These are phyloP conservation scores for Spathaspora jeffriesii DNA, from an alignment of 1,139 yeast genomes.

Conservation along the genomic window DNA sequence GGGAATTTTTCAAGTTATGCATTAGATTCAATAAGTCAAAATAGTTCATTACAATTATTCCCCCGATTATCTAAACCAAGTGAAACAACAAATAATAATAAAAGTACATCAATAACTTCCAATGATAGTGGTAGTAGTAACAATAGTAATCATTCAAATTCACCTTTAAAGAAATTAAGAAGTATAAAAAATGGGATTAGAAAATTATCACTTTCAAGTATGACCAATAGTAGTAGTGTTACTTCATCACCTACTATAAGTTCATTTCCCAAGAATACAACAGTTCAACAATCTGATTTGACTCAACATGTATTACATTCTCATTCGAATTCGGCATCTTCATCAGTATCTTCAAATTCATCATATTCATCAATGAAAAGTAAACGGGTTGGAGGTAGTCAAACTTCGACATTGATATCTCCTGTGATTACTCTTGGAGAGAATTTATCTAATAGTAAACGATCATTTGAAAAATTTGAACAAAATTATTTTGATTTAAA, in stretches of 20 bases:
- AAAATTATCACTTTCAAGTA: slow-evolving; percentile 25
- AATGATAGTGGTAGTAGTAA: slow-evolving; percentile 8
- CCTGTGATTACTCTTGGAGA: slow-evolving; percentile 46
- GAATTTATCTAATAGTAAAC: slow-evolving; percentile 28
- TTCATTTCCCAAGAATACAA: slow-evolving; percentile 7
- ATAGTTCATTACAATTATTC: slow-evolving; percentile 15
- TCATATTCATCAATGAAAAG: slow-evolving; percentile 9
- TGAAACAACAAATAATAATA: slow-evolving; percentile 8
- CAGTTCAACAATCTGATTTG: slow-evolving; percentile 17
- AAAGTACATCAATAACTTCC: neutral
- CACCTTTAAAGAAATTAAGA: slow-evolving; percentile 26
- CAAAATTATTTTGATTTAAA: slow-evolving; percentile 35
- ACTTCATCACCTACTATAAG: slow-evolving; percentile 4
- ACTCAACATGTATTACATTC: slow-evolving; percentile 8
- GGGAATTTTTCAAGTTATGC: slow-evolving; percentile 27
- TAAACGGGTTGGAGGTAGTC: slow-evolving; percentile 14
- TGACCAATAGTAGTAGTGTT: slow-evolving; percentile 8
- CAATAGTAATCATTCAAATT: slow-evolving; percentile 9
- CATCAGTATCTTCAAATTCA: slow-evolving; percentile 13
- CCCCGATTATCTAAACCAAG: slow-evolving; percentile 15
- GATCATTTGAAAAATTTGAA: slow-evolving; percentile 32
- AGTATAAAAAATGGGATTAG: slow-evolving; percentile 39
- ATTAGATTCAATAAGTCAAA: slow-evolving; percentile 24
- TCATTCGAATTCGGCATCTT: slow-evolving; percentile 12
- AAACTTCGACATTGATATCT: slow-evolving; percentile 28